Evolutionary conservation across 208 protist species (phyloP).

Genomic region (Wallacemonas collosoma): DNA sequence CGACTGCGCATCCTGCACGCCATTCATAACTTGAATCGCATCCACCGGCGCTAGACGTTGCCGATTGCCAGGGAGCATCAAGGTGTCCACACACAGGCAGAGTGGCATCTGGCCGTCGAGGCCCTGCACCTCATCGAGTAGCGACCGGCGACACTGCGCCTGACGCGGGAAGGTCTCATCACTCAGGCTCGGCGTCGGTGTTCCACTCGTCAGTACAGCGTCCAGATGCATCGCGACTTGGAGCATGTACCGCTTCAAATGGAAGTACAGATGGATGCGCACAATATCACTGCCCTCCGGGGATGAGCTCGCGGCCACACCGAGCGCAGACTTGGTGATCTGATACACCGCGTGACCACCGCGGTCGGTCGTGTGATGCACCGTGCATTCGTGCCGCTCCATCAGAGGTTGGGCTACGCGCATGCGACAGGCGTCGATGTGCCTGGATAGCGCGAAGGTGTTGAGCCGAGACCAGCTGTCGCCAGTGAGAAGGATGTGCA

Average conservation of each 20-base stretch:
- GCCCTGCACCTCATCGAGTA: not conserved
- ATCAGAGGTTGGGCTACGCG: not conserved
- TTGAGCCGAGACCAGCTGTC: not conserved
- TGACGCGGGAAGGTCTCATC: not conserved
- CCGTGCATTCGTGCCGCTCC: conserved; percentile 7
- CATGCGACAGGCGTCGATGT: conserved; percentile 5
- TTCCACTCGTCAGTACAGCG: not conserved
- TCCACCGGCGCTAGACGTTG: not conserved
- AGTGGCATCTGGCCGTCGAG: not conserved
- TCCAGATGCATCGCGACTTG: not conserved
- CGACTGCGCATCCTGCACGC: conserved; percentile 9
- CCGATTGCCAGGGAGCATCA: not conserved
- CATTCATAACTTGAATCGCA: not conserved
- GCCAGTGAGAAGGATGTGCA: not conserved
- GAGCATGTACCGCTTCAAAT: not conserved
- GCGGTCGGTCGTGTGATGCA: not conserved
- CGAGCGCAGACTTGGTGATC: not conserved
- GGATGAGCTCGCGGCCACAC: not conserved
- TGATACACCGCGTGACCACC: not conserved
- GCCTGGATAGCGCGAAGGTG: not conserved
- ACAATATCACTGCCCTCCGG: not conserved
- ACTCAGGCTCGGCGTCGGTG: not conserved
- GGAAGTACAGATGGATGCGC: conserved; percentile 5
- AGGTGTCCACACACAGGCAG: conserved; percentile 11
- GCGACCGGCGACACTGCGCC: not conserved